phyloP scores from a whole-genome alignment of 2,329 filamentous ascomycete species.

The Aspergillus hiratsukae region DNA sequence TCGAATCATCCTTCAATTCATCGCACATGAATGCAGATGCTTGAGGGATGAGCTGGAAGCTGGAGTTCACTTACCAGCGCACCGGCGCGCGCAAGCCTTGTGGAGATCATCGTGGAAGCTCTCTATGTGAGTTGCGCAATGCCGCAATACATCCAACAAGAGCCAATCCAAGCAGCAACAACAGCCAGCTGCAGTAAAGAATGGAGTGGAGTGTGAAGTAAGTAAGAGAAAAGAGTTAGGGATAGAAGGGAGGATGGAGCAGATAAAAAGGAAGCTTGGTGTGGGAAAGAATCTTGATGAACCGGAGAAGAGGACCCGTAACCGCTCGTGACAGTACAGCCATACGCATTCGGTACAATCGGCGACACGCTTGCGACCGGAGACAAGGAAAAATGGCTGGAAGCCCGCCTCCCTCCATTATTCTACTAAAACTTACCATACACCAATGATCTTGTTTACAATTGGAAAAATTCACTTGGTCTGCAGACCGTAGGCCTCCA shows the following conservation, averaged over 20 bases:
- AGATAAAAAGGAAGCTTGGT: slow-evolving; percentile 37
- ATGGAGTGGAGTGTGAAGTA: slow-evolving; percentile 31
- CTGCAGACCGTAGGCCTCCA: neutral
- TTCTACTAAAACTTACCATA: neutral
- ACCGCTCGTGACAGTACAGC: slow-evolving; percentile 33
- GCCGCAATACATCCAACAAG: slow-evolving; percentile 37
- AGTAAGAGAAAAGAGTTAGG: slow-evolving; percentile 33
- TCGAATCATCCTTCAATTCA: slow-evolving; percentile 2
- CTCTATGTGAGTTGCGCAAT: slow-evolving; percentile 35
- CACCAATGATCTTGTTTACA: neutral
- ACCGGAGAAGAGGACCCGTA: slow-evolving; percentile 38
- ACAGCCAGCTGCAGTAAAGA: slow-evolving; percentile 33
- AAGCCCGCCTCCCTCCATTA: slow-evolving; percentile 1
- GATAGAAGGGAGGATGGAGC: slow-evolving; percentile 30
- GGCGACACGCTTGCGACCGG: slow-evolving; percentile 24
- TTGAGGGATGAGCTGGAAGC: slow-evolving; percentile 9
- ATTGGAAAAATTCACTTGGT: neutral
- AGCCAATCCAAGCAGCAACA: slow-evolving; percentile 26
- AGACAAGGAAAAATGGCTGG: slow-evolving; percentile 25
- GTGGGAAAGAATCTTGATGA: slow-evolving; percentile 32
- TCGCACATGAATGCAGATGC: slow-evolving; percentile 7
- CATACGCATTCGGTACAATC: slow-evolving; percentile 24
- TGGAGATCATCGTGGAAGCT: slow-evolving; percentile 45
- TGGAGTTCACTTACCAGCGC: slow-evolving; percentile 40
- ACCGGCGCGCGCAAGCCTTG: slow-evolving; percentile 44